These are phyloP conservation scores for Rhododendron molle DNA, from an alignment of 148 eudicot genomes.

Conservation along the genomic window DNA sequence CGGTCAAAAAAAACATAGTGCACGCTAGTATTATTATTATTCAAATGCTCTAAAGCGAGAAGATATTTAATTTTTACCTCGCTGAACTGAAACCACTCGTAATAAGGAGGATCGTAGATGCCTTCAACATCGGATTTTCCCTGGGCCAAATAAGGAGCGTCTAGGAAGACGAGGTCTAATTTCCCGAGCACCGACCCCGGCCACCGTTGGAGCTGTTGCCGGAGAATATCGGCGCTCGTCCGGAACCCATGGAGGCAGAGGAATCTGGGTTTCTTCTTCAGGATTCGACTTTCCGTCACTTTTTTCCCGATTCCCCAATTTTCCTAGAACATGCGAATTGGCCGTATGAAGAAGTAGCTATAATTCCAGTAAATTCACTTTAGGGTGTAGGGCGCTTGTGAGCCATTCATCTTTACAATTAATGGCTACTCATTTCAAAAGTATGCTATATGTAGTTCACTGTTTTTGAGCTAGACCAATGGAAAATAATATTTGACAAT, in stretches of 20 bases:
- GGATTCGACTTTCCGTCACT: background rate
- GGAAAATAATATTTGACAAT: no score
- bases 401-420: no score
- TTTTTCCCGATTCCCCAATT: background rate
- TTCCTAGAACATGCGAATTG: background rate
- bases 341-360: background rate
- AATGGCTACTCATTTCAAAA: no score
- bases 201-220: constrained; percentile 17
- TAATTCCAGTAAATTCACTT: no score
- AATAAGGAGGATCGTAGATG: constrained; percentile 22
- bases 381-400: no score
- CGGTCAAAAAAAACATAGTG: no score
- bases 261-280: constrained; percentile 11
- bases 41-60: no score
- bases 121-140: constrained; percentile 18
- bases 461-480: no score
- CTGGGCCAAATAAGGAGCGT: constrained; percentile 11
- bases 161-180: constrained; percentile 18
- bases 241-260: constrained; percentile 26
- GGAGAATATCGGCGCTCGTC: constrained; percentile 19
- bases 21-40: no score
- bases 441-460: no score
- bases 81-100: constrained; percentile 19
- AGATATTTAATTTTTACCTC: background rate
- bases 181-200: constrained; percentile 12